Percentiles rank a stretch among this genome's conserved stretches.
Conservation (phyloP, 2,329 filamentous ascomycete genomes). For the Cephalotrichum gorgonifer region DNA sequence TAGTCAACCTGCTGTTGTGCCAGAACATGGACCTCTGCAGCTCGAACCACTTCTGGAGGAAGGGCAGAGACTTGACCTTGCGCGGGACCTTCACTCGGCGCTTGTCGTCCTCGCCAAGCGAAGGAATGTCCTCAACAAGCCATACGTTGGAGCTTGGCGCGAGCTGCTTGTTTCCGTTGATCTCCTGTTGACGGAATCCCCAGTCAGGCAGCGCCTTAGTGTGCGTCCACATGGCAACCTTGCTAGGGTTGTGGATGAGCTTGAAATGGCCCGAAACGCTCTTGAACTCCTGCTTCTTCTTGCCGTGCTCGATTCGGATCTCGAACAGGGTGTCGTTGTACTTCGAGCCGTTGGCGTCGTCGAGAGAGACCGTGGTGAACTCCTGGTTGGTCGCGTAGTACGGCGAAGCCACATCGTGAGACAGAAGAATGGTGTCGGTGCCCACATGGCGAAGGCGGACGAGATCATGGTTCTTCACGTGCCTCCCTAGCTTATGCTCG, state of each 20-base stretch:
- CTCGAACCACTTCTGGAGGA: constrained; percentile 91
- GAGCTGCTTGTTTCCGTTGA: constrained; percentile 98
- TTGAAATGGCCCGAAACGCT: constrained; percentile 91
- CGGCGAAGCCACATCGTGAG: constrained; percentile 94
- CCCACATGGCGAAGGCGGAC: constrained; percentile 78
- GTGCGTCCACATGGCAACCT: constrained; percentile 99
- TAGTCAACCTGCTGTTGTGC: constrained; percentile 97
- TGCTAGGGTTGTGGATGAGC: constrained; percentile 85
- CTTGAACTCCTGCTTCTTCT: constrained; percentile 74
- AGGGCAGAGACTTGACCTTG: constrained; percentile 74
- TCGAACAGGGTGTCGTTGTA: constrained; percentile 90
- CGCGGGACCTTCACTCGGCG: constrained; percentile 67
- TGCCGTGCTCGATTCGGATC: constrained; percentile 79
- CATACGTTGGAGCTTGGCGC: constrained; percentile 85
- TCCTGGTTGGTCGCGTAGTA: constrained; percentile 97
- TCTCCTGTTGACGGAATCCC: constrained; percentile 95
- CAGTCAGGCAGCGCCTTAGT: constrained; percentile 91
- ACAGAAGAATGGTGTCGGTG: constrained; percentile 78
- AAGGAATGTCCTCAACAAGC: constrained; percentile 87
- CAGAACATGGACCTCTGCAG: constrained; percentile 97
- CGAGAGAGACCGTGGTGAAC: constrained; percentile 72
- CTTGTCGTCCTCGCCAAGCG: constrained; percentile 57
- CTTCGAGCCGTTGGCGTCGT: constrained; percentile 63
- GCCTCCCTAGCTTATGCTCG: constrained; percentile 44
- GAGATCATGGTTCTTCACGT: constrained; percentile 73